A percentile compares a stretch with the other conserved stretches of the same genome.
These are phyloP conservation scores for Boechera retrofracta DNA, from an alignment of 345 rosid species.

Conservation along the genomic window DNA sequence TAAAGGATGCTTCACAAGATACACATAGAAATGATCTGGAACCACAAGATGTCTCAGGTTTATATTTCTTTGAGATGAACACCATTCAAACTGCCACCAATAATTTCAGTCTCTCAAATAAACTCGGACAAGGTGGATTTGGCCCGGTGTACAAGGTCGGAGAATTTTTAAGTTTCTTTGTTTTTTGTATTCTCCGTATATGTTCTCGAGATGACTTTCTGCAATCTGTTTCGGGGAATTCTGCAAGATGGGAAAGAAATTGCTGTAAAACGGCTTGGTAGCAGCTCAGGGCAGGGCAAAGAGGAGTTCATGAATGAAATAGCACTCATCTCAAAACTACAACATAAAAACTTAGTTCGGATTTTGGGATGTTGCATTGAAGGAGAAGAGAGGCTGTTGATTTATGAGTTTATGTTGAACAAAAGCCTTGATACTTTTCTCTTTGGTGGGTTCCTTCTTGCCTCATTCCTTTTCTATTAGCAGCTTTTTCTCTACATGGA, in stretches of 20 bases:
- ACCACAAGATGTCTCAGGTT: constrained; percentile 23
- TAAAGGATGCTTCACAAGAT: background rate
- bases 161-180: background rate
- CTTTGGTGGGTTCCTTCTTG: background rate
- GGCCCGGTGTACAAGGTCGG: constrained; percentile 47
- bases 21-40: constrained; percentile 15
- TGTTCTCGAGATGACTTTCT: background rate
- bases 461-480: background rate
- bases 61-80: constrained; percentile 21
- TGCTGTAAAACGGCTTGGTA: constrained; percentile 55
- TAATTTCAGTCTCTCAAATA: constrained; percentile 33
- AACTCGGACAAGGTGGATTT: constrained; percentile 47
- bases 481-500: background rate
- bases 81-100: constrained; percentile 32
- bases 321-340: constrained; percentile 58
- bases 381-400: too few relatives aligned
- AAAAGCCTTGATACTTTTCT: too few relatives aligned
- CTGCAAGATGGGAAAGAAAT: constrained; percentile 51
- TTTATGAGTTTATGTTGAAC: too few relatives aligned
- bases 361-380: too few relatives aligned
- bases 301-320: constrained; percentile 55
- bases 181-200: background rate
- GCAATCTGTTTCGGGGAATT: constrained; percentile 43
- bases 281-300: constrained; percentile 53
- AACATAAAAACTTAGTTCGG: constrained; percentile 67